Percentiles rank a stretch among this genome's conserved stretches.
phyloP scores from a whole-genome alignment of 495 filamentous ascomycete genomes.

The Cladorrhinum samala region DNA sequence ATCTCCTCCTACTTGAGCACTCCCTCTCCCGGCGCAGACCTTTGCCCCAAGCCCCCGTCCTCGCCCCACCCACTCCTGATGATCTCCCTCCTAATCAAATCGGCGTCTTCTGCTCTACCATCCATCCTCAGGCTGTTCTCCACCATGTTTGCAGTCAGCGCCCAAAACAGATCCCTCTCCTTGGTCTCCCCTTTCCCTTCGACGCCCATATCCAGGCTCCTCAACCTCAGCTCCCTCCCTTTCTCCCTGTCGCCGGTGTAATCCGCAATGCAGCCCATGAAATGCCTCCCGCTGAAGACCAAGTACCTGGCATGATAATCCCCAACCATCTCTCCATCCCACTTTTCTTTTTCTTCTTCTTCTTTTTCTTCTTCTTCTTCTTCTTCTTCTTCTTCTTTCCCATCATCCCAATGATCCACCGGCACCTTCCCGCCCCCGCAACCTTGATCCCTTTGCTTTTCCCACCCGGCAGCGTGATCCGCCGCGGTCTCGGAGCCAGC shows the following conservation, averaged over 20 bases:
- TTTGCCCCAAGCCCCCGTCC: no score
- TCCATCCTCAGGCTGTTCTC: conserved; percentile 13
- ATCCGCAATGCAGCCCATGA: conserved; percentile 25
- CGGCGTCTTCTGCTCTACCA: background rate
- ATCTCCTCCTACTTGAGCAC: no score
- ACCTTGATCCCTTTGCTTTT: no score
- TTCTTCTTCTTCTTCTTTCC: conserved; percentile 5
- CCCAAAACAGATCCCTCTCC: conserved; percentile 24
- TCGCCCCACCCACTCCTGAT: background rate
- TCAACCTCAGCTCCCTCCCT: conserved; percentile 8
- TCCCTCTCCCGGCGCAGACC: no score
- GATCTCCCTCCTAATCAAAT: background rate
- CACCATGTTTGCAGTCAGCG: conserved; percentile 20
- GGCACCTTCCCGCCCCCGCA: no score
- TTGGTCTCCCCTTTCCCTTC: background rate
- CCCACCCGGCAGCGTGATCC: no score
- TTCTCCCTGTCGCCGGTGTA: conserved; percentile 5
- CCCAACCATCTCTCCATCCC: background rate
- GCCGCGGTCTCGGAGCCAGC: no score
- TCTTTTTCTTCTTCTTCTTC: conserved; percentile 3
- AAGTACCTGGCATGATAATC: conserved; percentile 24
- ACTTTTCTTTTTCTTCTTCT: background rate
- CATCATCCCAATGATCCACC: conserved; percentile 1
- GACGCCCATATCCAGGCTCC: conserved; percentile 10
- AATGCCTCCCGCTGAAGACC: conserved; percentile 23